These are phyloP conservation scores for Cytospora leucostoma DNA, from an alignment of 2,329 filamentous ascomycete species.

Conservation along the genomic window DNA sequence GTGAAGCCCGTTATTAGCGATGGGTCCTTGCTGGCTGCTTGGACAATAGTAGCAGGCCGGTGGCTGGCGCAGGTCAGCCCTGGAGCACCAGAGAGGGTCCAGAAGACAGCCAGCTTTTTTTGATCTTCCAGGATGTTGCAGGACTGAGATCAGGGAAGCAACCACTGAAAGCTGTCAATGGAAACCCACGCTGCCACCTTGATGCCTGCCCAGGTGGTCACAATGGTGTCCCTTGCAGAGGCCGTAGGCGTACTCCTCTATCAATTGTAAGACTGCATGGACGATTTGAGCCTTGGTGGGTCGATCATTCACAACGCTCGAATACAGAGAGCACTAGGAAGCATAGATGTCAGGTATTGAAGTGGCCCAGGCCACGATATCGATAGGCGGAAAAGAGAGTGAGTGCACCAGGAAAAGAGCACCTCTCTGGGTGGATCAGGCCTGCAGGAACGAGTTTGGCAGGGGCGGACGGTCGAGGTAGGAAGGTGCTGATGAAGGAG, in stretches of 20 bases:
- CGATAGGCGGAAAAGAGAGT: not conserved
- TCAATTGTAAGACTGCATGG: constrained; percentile 5
- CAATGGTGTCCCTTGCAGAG: constrained; percentile 10
- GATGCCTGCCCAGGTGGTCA: constrained; percentile 2
- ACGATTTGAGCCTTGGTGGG: constrained; percentile 3
- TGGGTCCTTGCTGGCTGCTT: constrained; percentile 22
- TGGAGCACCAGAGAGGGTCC: not conserved
- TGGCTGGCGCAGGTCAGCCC: not conserved
- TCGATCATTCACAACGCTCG: constrained; percentile 8
- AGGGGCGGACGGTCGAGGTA: not conserved
- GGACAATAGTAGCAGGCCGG: constrained; percentile 3
- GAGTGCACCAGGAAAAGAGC: constrained; percentile 5
- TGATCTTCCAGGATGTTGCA: constrained; percentile 25
- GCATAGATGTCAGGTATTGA: not conserved
- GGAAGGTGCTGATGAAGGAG: not conserved
- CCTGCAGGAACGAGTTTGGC: not conserved
- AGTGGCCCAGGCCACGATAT: not conserved
- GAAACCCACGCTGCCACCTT: constrained; percentile 1
- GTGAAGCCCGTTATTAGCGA: constrained; percentile 17
- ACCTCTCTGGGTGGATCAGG: not conserved
- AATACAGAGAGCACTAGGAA: not conserved
- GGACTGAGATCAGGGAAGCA: constrained; percentile 12
- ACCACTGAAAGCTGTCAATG: constrained; percentile 19
- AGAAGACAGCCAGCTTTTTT: constrained; percentile 15
- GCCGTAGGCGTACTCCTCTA: not conserved